A percentile compares a stretch with the other conserved stretches of the same genome.
phyloP scores from a whole-genome alignment of 2,329 filamentous ascomycete species.

The Juglanconis sp. region DNA sequence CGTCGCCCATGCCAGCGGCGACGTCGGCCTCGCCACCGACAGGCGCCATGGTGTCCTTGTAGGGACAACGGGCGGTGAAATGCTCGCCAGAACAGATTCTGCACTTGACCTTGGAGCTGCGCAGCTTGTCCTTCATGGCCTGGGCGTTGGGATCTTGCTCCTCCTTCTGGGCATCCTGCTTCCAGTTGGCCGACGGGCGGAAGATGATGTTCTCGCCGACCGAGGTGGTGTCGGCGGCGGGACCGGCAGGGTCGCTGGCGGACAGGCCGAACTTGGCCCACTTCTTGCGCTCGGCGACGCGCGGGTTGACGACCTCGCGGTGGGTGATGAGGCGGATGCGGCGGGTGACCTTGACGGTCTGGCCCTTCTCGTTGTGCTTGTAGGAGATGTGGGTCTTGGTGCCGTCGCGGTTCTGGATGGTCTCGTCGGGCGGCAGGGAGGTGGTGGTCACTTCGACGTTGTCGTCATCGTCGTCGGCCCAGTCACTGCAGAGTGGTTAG shows the following conservation, averaged over 20 bases:
- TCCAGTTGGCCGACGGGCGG: conserved; percentile 90
- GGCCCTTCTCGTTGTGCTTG: conserved; percentile 85
- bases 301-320: conserved; percentile 92
- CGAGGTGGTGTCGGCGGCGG: conserved; percentile 83
- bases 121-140: conserved; percentile 76
- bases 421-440: conserved; percentile 78
- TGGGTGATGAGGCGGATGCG: conserved; percentile 89
- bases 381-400: conserved; percentile 94
- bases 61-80: conserved; percentile 98
- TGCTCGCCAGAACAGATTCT: conserved; percentile 98
- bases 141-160: conserved; percentile 70
- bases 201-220: conserved; percentile 99
- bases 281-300: conserved; percentile 88
- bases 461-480: conserved; percentile 94
- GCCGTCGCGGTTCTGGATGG: conserved; percentile 96
- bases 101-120: conserved; percentile 99
- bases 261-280: conserved; percentile 93
- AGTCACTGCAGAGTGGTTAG: conserved; percentile 51
- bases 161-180: conserved; percentile 79
- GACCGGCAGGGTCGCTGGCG: conserved; percentile 78
- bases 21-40: conserved; percentile 58
- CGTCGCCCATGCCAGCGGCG: conserved; percentile 53
- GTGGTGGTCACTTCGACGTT: conserved; percentile 64
- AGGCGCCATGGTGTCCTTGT: conserved; percentile 99
- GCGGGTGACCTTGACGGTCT: conserved; percentile 96